These are phyloP conservation scores for Penicillium sp. DNA, from an alignment of 2,329 filamentous ascomycete genomes.

Conservation along the genomic window DNA sequence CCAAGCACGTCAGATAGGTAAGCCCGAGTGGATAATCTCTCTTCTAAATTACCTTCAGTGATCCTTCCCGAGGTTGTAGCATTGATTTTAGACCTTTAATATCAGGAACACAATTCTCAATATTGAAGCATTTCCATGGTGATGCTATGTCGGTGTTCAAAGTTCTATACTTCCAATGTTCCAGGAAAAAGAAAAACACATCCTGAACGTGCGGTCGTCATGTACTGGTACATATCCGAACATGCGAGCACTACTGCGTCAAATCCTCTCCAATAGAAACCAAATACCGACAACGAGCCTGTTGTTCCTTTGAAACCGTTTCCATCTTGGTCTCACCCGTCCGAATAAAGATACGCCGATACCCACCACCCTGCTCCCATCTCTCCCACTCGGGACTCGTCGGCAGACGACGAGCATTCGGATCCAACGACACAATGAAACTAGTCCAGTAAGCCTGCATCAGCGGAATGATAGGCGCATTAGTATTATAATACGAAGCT, in stretches of 20 bases:
- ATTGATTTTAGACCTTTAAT: no score
- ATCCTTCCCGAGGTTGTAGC: no score
- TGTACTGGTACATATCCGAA: no score
- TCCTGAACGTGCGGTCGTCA: no score
- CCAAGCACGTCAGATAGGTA: background rate
- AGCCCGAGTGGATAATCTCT: background rate
- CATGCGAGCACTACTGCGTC: conserved; percentile 42
- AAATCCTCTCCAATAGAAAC: conserved; percentile 50
- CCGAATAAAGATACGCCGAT: conserved; percentile 45
- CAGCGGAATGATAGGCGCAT: conserved; percentile 59
- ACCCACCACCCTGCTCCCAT: conserved; percentile 37
- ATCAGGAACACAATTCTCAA: no score
- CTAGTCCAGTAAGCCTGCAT: conserved; percentile 74
- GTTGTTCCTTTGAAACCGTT: conserved; percentile 41
- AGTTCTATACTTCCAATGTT: no score
- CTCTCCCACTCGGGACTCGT: conserved; percentile 56
- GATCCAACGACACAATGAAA: conserved; percentile 67
- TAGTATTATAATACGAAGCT: conserved; percentile 57
- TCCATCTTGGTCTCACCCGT: conserved; percentile 53
- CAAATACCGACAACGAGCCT: conserved; percentile 52
- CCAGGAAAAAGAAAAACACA: no score
- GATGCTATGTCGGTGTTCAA: background rate
- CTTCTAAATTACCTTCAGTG: no score
- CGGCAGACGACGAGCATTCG: conserved; percentile 56
- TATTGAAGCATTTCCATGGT: no score